Evolutionary conservation across 2,329 filamentous ascomycete genomes (phyloP).

Genomic region (Colletotrichum agaves): DNA sequence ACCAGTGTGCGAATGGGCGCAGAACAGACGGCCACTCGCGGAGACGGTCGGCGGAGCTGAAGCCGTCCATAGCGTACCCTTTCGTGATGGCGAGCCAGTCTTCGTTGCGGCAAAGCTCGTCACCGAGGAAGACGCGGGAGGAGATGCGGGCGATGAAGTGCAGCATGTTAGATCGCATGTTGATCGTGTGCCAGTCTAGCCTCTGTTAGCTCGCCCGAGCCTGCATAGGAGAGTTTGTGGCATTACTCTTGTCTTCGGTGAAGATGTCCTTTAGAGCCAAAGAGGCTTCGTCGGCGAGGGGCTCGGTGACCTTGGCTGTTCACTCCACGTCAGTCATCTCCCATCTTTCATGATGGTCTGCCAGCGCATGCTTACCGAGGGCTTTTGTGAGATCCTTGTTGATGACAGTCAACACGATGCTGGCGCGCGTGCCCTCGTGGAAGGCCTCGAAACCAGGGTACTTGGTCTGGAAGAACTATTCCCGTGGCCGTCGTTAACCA

Average conservation of each 20-base stretch:
- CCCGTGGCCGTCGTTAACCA: neutral
- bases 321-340: neutral
- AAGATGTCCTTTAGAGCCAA: slow-evolving; percentile 12
- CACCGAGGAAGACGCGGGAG: slow-evolving; percentile 60
- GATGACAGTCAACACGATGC: slow-evolving; percentile 6
- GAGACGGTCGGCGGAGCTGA: slow-evolving; percentile 50
- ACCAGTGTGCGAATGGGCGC: slow-evolving; percentile 55
- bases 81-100: slow-evolving; percentile 58
- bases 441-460: slow-evolving; percentile 13
- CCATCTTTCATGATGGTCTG: too few relatives aligned
- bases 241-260: neutral
- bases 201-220: neutral
- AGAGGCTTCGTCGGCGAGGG: slow-evolving; percentile 19
- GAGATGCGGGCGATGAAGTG: slow-evolving; percentile 59
- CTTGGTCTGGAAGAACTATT: slow-evolving; percentile 18
- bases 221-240: neutral
- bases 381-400: slow-evolving; percentile 28
- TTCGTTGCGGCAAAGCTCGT: slow-evolving; percentile 55
- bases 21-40: slow-evolving; percentile 52
- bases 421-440: slow-evolving; percentile 11
- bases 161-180: slow-evolving; percentile 16
- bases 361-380: neutral
- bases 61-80: slow-evolving; percentile 54
- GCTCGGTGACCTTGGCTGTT: slow-evolving; percentile 28
- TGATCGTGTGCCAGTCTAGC: slow-evolving; percentile 40